Percentiles rank a stretch among this genome's conserved stretches.
Conservation (phyloP, 2,329 filamentous ascomycete species). For the Aspergillus tanneri region DNA sequence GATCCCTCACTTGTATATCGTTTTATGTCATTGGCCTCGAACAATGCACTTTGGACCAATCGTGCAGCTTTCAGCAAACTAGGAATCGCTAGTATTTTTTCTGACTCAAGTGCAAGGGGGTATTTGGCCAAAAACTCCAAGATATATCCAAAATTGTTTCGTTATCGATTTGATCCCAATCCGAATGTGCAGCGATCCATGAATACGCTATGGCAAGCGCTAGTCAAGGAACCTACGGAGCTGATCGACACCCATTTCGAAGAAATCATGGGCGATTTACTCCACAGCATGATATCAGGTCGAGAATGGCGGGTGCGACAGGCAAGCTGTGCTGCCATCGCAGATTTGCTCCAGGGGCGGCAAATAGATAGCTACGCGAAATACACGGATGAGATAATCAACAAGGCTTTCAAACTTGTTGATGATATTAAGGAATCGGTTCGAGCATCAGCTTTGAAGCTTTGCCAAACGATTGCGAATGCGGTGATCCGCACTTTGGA, state of each 20-base stretch:
- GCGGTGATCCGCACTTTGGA: slow-evolving; percentile 83
- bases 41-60: slow-evolving; percentile 97
- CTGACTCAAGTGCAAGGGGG: slow-evolving; percentile 69
- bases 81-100: slow-evolving; percentile 86
- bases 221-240: slow-evolving; percentile 82
- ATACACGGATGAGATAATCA: slow-evolving; percentile 83
- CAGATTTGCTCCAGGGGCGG: slow-evolving; percentile 80
- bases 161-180: slow-evolving; percentile 94
- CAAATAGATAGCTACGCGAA: slow-evolving; percentile 74
- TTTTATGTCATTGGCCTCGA: slow-evolving; percentile 95
- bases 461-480: slow-evolving; percentile 82
- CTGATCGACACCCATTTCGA: slow-evolving; percentile 82
- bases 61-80: slow-evolving; percentile 93
- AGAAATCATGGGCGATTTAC: slow-evolving; percentile 80
- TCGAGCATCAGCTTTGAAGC: slow-evolving; percentile 71
- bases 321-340: slow-evolving; percentile 86
- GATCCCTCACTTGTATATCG: slow-evolving; percentile 96
- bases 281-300: slow-evolving; percentile 75
- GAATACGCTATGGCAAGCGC: slow-evolving; percentile 94
- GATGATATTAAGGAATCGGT: slow-evolving; percentile 96
- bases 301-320: slow-evolving; percentile 92
- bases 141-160: slow-evolving; percentile 89
- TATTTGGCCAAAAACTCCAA: slow-evolving; percentile 81
- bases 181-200: slow-evolving; percentile 89
- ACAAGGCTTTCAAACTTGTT: slow-evolving; percentile 80